phyloP scores from a whole-genome alignment of 306 rosid genomes.

The Lathyrus oleraceus region DNA sequence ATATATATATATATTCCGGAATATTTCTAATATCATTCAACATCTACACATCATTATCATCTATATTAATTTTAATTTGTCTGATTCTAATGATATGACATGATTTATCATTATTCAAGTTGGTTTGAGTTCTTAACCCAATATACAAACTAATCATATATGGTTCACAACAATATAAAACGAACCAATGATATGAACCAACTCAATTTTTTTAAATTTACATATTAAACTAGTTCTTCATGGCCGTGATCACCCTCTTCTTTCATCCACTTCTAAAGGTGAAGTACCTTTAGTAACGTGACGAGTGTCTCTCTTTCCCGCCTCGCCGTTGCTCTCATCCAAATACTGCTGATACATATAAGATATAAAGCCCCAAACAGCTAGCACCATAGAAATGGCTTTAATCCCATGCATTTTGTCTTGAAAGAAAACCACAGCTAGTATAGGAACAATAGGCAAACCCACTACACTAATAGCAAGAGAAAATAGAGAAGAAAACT shows the following conservation, averaged over 20 bases:
- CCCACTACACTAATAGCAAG: constrained; percentile 39
- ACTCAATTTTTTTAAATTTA: not conserved
- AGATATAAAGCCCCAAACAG: constrained; percentile 39
- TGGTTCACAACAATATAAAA: not conserved
- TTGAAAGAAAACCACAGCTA: constrained; percentile 37
- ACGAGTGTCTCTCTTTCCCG: not conserved
- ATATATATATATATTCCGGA: too few species aligned
- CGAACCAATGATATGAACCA: not conserved
- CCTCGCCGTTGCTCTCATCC: constrained; percentile 17
- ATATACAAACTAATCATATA: too few species aligned
- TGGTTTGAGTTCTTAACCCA: too few species aligned
- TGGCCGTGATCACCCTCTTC: not conserved
- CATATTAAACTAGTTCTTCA: not conserved
- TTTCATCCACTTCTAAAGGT: constrained; percentile 5
- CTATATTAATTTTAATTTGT: too few species aligned
- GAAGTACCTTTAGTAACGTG: constrained; percentile 2
- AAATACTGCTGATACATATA: constrained; percentile 42
- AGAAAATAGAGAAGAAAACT: constrained; percentile 39
- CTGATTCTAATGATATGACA: too few species aligned
- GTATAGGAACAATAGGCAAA: constrained; percentile 36
- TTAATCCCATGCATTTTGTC: constrained; percentile 42
- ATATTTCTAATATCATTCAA: too few species aligned
- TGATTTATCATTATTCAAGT: too few species aligned
- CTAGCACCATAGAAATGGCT: constrained; percentile 40
- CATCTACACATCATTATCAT: too few species aligned